Conservation (phyloP, 2,329 filamentous ascomycete genomes). For the Ilyonectria destructans region DNA sequence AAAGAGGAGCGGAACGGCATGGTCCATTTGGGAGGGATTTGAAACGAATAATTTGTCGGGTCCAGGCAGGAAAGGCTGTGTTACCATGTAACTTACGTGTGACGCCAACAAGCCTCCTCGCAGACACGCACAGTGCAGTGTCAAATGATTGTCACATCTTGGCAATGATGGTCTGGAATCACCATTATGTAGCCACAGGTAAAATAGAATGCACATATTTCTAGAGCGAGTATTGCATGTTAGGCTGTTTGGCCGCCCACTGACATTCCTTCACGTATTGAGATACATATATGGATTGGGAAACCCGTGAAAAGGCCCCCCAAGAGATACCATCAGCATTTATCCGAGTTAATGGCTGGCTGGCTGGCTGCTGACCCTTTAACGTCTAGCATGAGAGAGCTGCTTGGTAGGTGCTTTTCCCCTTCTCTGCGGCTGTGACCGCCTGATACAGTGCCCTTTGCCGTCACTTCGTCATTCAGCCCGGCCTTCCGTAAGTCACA, state of each 20-base stretch:
- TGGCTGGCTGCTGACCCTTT: not conserved
- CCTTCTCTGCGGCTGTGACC: not conserved
- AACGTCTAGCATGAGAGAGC: not conserved
- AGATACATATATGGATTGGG: too few relatives aligned
- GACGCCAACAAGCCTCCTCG: slow-evolving; percentile 9
- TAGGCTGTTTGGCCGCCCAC: too few relatives aligned
- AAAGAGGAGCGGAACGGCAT: not conserved
- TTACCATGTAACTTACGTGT: not conserved
- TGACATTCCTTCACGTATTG: too few relatives aligned
- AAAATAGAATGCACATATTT: too few relatives aligned
- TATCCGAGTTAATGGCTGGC: not conserved
- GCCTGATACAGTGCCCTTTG: slow-evolving; percentile 11
- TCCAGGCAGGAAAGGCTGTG: slow-evolving; percentile 13
- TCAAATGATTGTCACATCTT: not conserved
- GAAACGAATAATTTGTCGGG: slow-evolving; percentile 5
- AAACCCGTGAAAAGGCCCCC: too few relatives aligned
- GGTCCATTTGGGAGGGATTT: not conserved
- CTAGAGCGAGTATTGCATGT: too few relatives aligned
- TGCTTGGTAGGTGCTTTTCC: not conserved
- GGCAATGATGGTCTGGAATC: not conserved
- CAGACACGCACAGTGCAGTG: slow-evolving; percentile 7
- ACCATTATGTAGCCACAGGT: too few relatives aligned
- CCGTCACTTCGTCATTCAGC: slow-evolving; percentile 18
- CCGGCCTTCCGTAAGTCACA: slow-evolving; percentile 12
- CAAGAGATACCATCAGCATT: not conserved